Evolutionary conservation across 768 basidiomycete species (phyloP), one percentile per base, ranked within the genome.

Genomic region (Rhodotorula toruloides): DNA sequence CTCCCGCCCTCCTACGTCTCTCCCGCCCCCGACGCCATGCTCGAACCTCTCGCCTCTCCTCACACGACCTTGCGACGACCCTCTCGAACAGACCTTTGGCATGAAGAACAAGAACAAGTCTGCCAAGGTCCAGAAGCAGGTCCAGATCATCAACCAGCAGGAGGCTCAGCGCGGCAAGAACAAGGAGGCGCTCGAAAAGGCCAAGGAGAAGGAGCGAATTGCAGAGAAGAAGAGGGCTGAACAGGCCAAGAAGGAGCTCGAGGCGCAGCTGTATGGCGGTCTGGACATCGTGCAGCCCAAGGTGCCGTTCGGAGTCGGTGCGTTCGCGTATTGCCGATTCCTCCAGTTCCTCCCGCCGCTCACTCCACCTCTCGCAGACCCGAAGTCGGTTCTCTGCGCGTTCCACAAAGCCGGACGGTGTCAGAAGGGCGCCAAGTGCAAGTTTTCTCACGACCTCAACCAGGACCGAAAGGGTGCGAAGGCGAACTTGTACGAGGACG

Each of bases 401-500:
- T 97, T 87, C 81, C 92, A 82, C 83, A 97, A 97, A 79, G 87
- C 89, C 19, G 93, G 94, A 7, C 82, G 79, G 55, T 99, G 94
- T 76, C 91, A 94, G 32, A 98, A 97, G 81, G 94, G 43, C 6
- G 76, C 67, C 68, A 78, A 78, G 80, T 98, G 96, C 81, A 97
- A 94, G 82, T 98, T 96, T 80, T 93, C 91, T 70, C 96, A 99
- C 77, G 87, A 98, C 80, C 74, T 86, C 65, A 83, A 97, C 72
- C 84, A 94, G 42, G 92, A 84, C 12, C 81, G 96, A 67, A 97
- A 93, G 78, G 88, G 89, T 53, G 89, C 91, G 77, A 99, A 98
- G 84, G 90, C 87, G 81, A 91, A 93, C 77, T 75, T 99, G 74
- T 99, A 99, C 77, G 86, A 85, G 76, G 96, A 99, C 77, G 81